Evolutionary conservation across 805 yeast species (phyloP), one percentile per base, ranked within the genome.

Genomic region (Zygotorulaspora sp.): DNA sequence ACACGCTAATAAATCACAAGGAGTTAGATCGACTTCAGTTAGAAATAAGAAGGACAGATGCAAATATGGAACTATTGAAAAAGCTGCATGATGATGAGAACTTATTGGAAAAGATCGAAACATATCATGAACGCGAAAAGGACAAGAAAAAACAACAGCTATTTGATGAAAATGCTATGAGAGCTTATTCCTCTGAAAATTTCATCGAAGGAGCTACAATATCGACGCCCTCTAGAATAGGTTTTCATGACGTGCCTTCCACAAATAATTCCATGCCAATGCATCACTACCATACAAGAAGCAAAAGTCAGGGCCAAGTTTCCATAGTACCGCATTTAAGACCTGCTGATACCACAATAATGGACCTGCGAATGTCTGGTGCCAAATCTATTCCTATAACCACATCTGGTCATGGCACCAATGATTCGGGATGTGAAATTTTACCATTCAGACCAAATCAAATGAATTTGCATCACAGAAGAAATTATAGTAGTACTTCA

Each of bases 1-100:
- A 79, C 47, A 75, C 79, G 9, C 50, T 80, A 19, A 58, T 80
- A 34, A 78, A 76, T 38, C 81, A 78, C 56, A 68, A 72, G 40
- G 84, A 80, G 53, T 53, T 71, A 30, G 62, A 67, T 25, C 54
- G 70, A 14, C 65, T 77, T 1, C 72, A 75, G 36, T 67, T 68
- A 27, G 84, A 79, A 47, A 66, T 78, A 1, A 68, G 71, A 10
- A 75, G 75, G 45, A 74, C 78, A 22, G 79, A 77, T 51, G 68
- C 80, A 1, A 79, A 78, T 45, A 62, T 80, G 68, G 61, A 71
- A 8, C 65, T 75, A 2, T 49, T 80, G 42, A 63, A 77, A 36
- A 70, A 69, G 16, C 38, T 67, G 21, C 69, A 66, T 40, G 54
- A 56, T 20, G 68, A 66, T 38, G 50, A 55, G 9, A 46, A 55